Percentiles rank a stretch among this genome's conserved stretches.
Evolutionary conservation across 1,284 basidiomycete species (phyloP).

Genomic region (Kalmanozyma brasiliensis): DNA sequence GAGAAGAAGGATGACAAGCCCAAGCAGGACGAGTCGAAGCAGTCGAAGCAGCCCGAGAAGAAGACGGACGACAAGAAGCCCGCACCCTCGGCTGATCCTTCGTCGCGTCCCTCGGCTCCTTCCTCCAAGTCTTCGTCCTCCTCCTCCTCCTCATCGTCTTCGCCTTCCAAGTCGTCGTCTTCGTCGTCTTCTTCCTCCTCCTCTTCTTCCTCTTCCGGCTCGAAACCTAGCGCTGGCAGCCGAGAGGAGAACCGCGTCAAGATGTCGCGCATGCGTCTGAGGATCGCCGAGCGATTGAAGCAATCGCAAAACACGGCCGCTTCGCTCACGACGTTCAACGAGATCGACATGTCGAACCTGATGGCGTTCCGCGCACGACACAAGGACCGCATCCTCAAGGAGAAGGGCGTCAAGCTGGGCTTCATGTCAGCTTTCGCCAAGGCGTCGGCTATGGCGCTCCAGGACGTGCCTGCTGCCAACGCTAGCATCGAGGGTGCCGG

Average conservation of each 20-base stretch:
- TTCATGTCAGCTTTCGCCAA: conserved; percentile 98
- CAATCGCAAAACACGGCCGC: conserved; percentile 98
- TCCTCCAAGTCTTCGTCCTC: conserved; percentile 32
- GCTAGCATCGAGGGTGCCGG: conserved; percentile 82
- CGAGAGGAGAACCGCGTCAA: conserved; percentile 86
- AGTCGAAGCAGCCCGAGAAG: conserved; percentile 67
- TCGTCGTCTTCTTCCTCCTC: conserved; percentile 8
- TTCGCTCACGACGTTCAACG: conserved; percentile 97
- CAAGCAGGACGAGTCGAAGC: conserved; percentile 48
- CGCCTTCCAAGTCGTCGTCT: conserved; percentile 21
- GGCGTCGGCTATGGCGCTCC: conserved; percentile 84
- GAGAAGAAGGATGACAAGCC: conserved; percentile 66
- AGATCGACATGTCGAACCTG: conserved; percentile 97
- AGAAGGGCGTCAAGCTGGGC: conserved; percentile 94
- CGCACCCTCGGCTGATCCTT: conserved; percentile 29
- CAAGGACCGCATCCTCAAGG: conserved; percentile 92
- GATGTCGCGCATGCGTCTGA: conserved; percentile 80
- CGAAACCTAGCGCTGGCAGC: conserved; percentile 62
- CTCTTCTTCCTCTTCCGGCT: conserved; percentile 22
- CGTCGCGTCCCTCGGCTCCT: conserved; percentile 28
- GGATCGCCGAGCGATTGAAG: conserved; percentile 97
- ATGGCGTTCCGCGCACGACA: conserved; percentile 94
- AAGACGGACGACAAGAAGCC: conserved; percentile 69
- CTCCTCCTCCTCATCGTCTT: conserved; percentile 19
- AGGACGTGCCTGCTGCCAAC: conserved; percentile 93